phyloP scores from a whole-genome alignment of 257 asterid species.

The Primulina huaijiensis region DNA sequence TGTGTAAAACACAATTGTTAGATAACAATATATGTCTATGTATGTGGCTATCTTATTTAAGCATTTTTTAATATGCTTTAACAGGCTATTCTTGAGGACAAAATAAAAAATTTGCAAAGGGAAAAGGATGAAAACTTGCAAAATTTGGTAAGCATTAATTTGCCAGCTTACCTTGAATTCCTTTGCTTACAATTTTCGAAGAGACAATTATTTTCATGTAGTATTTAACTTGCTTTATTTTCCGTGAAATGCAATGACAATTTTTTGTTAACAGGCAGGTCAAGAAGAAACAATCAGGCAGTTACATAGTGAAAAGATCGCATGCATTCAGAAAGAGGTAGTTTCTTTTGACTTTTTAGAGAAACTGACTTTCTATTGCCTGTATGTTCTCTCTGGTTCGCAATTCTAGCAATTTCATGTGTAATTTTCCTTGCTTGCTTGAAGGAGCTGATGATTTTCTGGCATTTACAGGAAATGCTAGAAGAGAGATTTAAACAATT shows the following conservation, averaged over 20 bases:
- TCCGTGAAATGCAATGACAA: conserved; percentile 8
- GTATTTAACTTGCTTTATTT: conserved; percentile 4
- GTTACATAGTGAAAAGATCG: conserved; percentile 40
- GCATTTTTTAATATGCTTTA: not conserved
- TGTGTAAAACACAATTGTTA: not conserved
- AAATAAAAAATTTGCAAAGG: conserved; percentile 28
- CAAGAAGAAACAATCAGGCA: conserved; percentile 43
- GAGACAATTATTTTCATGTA: conserved; percentile 15
- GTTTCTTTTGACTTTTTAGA: conserved; percentile 20
- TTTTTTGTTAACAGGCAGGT: conserved; percentile 37
- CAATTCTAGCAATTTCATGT: not conserved
- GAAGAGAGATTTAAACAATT: conserved; percentile 37
- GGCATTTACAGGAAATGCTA: conserved; percentile 36
- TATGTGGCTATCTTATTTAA: too few species aligned
- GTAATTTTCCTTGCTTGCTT: conserved; percentile 13
- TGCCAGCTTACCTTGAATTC: not conserved
- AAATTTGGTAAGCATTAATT: conserved; percentile 22
- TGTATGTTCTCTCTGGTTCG: not conserved
- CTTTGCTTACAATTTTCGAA: conserved; percentile 14
- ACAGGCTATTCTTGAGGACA: conserved; percentile 33
- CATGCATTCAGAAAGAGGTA: conserved; percentile 46
- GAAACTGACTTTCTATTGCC: conserved; percentile 11
- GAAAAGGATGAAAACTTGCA: conserved; percentile 25
- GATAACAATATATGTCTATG: too few species aligned
- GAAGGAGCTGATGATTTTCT: conserved; percentile 23